Conservation (phyloP, 2,329 filamentous ascomycete species). For the Verticillium zaregamsianum region DNA sequence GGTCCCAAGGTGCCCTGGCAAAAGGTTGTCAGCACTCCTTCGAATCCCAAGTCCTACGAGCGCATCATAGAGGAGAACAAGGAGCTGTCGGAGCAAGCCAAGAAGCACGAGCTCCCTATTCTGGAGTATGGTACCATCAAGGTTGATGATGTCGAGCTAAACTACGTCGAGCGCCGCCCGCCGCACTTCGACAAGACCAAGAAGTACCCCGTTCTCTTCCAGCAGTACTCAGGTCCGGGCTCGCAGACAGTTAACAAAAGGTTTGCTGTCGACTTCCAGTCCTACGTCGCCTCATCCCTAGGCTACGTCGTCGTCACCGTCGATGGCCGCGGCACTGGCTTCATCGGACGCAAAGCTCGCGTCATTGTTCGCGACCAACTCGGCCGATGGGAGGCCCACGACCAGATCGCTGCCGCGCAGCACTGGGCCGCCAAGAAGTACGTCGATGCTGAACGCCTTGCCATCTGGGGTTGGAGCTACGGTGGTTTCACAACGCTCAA, state of each 20-base stretch:
- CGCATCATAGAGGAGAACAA: conserved; percentile 76
- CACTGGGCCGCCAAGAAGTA: conserved; percentile 78
- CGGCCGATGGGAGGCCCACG: conserved; percentile 77
- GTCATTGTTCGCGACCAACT: conserved; percentile 80
- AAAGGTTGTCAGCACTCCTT: conserved; percentile 80
- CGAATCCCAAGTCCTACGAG: conserved; percentile 59
- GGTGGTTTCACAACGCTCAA: conserved; percentile 95
- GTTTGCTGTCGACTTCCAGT: conserved; percentile 84
- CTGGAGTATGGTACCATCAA: conserved; percentile 79
- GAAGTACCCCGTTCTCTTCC: conserved; percentile 91
- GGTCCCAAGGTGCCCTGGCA: conserved; percentile 89
- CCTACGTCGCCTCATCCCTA: conserved; percentile 78
- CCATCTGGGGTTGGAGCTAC: conserved; percentile 98
- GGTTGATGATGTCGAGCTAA: conserved; percentile 71
- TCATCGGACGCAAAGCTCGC: conserved; percentile 77
- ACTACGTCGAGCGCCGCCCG: conserved; percentile 79
- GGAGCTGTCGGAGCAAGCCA: conserved; percentile 62
- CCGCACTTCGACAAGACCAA: conserved; percentile 81
- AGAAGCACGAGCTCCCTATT: conserved; percentile 76
- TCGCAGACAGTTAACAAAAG: conserved; percentile 80
- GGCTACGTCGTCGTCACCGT: conserved; percentile 95
- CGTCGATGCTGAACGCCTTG: conserved; percentile 75
- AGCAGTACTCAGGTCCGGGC: conserved; percentile 91
- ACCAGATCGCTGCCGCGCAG: conserved; percentile 88
- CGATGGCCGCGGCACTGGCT: conserved; percentile 90